These are phyloP conservation scores for Discostella stelligeroides DNA, from an alignment of 108 stramenopile species.

Conservation along the genomic window DNA sequence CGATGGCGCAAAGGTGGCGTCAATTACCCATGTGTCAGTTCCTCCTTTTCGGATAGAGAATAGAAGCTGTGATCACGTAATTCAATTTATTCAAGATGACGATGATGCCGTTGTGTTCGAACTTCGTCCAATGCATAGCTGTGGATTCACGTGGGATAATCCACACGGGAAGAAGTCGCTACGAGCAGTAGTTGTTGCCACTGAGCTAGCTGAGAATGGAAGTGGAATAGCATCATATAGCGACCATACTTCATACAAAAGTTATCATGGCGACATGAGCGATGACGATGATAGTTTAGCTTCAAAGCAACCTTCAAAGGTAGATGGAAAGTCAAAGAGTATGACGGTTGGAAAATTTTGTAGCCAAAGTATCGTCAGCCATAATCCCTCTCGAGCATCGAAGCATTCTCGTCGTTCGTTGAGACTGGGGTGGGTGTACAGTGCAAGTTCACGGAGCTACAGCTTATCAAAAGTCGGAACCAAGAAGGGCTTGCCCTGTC, in stretches of 20 bases:
- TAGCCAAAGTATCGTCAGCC: conserved; percentile 5
- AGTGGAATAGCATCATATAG: conserved; percentile 2
- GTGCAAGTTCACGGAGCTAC: conserved; percentile 30
- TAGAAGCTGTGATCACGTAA: conserved; percentile 25
- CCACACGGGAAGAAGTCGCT: conserved; percentile 34
- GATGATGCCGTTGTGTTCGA: conserved; percentile 46
- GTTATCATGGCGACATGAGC: background rate
- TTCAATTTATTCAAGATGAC: conserved; percentile 50
- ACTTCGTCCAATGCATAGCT: conserved; percentile 48
- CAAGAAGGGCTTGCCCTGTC: conserved; percentile 34
- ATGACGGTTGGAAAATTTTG: background rate
- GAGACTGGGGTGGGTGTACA: conserved; percentile 1
- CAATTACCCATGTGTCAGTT: conserved; percentile 23
- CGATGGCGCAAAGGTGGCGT: conserved; percentile 16
- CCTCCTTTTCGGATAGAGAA: conserved; percentile 50
- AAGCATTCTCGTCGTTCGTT: background rate
- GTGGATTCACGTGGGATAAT: conserved; percentile 48
- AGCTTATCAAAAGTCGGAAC: conserved; percentile 32
- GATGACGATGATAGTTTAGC: background rate
- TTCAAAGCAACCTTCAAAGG: background rate
- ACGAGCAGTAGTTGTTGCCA: conserved; percentile 26
- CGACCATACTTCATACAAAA: background rate
- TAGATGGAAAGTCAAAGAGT: background rate
- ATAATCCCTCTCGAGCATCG: background rate
- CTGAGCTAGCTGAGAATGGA: background rate